A percentile compares a stretch with the other conserved stretches of the same genome.
These are phyloP conservation scores for Metarhizium brunneum DNA, from an alignment of 2,329 filamentous ascomycete genomes.

Conservation along the genomic window DNA sequence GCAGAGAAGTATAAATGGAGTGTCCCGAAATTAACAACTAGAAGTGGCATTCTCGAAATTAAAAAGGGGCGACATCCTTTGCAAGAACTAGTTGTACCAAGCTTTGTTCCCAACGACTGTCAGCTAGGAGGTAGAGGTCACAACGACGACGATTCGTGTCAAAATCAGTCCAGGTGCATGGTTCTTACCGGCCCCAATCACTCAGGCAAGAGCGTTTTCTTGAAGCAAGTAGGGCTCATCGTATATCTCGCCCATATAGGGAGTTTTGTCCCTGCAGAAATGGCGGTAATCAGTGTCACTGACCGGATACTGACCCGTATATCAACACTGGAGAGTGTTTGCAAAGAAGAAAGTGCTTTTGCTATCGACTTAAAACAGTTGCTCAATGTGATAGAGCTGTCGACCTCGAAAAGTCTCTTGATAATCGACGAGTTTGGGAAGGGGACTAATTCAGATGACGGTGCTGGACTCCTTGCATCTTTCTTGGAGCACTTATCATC, in stretches of 20 bases:
- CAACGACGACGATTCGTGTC: neutral
- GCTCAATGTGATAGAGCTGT: conserved; percentile 63
- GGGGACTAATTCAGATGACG: conserved; percentile 49
- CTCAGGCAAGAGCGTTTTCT: conserved; percentile 91
- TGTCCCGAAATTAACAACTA: conserved; percentile 57
- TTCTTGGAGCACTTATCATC: conserved; percentile 47
- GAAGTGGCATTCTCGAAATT: conserved; percentile 61
- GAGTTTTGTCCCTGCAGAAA: conserved; percentile 77
- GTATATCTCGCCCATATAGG: conserved; percentile 90
- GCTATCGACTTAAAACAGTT: conserved; percentile 81
- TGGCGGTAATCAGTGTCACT: conserved; percentile 72
- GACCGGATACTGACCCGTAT: conserved; percentile 89
- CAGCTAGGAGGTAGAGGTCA: conserved; percentile 53
- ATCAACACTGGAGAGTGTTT: conserved; percentile 58
- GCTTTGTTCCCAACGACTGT: conserved; percentile 78
- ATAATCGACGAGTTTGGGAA: conserved; percentile 89
- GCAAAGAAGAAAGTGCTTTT: conserved; percentile 52
- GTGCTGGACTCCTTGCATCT: conserved; percentile 48
- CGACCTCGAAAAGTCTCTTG: conserved; percentile 68
- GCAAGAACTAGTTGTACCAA: conserved; percentile 72
- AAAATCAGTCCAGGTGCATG: conserved; percentile 39
- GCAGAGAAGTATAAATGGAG: conserved; percentile 66
- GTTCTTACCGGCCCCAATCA: conserved; percentile 90
- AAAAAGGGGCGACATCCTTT: conserved; percentile 74
- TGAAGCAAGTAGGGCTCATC: conserved; percentile 87